A percentile compares a stretch with the other conserved stretches of the same genome.
These are phyloP conservation scores for Saccharomycopsis fibuligera DNA, from an alignment of 805 yeast species.

Conservation along the genomic window DNA sequence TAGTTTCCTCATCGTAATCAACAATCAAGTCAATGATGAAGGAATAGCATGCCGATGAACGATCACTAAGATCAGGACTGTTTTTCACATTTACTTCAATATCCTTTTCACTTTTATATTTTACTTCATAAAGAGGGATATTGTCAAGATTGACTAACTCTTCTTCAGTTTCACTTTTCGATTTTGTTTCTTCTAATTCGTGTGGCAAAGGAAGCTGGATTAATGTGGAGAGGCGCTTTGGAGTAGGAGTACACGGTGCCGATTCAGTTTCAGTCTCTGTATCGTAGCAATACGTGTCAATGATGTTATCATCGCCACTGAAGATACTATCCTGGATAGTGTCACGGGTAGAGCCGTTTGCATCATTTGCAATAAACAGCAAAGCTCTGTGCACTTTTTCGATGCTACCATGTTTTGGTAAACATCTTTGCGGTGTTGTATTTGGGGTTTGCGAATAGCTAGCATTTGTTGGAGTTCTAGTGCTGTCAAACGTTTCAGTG, in stretches of 20 bases:
- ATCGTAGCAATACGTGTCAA: slow-evolving; percentile 11
- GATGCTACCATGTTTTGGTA: too few species aligned
- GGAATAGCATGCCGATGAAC: slow-evolving; percentile 18
- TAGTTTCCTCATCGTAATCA: slow-evolving; percentile 16
- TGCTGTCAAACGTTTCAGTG: too few species aligned
- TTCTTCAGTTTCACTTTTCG: too few species aligned
- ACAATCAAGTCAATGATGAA: slow-evolving; percentile 20
- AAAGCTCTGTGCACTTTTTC: too few species aligned
- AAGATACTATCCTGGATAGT: slow-evolving; percentile 14
- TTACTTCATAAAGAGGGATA: slow-evolving; percentile 6
- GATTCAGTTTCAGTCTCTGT: slow-evolving; percentile 18
- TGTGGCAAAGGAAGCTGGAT: too few species aligned
- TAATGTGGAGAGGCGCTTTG: too few species aligned
- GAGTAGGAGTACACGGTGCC: background rate
- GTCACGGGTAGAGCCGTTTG: slow-evolving; percentile 4
- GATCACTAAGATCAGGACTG: background rate
- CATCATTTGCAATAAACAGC: too few species aligned
- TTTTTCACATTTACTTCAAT: background rate
- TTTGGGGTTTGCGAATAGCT: too few species aligned
- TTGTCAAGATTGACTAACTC: background rate
- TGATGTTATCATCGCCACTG: slow-evolving; percentile 5
- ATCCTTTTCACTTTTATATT: background rate
- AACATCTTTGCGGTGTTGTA: too few species aligned
- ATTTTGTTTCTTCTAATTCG: too few species aligned
- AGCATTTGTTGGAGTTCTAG: too few species aligned